These are phyloP conservation scores for Dryadomyces quercivorus DNA, from an alignment of 2,329 filamentous ascomycete species.

Conservation along the genomic window DNA sequence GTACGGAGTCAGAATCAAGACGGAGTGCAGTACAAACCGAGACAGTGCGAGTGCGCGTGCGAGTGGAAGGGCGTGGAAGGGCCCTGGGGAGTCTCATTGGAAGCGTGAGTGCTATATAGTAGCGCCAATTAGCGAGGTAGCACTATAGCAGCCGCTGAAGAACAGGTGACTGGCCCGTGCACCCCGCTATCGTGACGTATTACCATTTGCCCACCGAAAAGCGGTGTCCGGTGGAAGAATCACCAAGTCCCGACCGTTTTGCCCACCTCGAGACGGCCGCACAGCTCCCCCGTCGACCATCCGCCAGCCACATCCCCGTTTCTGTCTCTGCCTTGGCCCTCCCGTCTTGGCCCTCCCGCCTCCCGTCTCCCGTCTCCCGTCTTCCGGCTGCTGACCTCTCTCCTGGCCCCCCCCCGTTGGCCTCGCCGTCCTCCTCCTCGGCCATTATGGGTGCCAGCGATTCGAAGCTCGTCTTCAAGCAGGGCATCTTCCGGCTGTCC, in stretches of 20 bases:
- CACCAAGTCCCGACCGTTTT: not conserved
- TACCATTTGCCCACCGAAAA: not conserved
- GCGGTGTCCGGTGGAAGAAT: not conserved
- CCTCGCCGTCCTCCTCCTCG: not conserved
- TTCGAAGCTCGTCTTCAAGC: conserved; percentile 97
- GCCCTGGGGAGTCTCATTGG: too few species aligned
- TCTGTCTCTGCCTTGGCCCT: too few species aligned
- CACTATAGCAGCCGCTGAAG: not conserved
- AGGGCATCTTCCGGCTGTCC: conserved; percentile 93
- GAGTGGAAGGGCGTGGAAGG: too few species aligned
- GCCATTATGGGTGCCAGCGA: conserved; percentile 84
- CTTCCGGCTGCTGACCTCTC: not conserved
- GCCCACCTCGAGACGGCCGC: too few species aligned
- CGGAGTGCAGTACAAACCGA: not conserved
- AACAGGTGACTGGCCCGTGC: not conserved
- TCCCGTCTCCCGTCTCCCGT: not conserved
- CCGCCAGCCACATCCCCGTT: too few species aligned
- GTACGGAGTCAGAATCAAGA: too few species aligned
- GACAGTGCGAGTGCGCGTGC: not conserved
- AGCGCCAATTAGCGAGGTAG: too few species aligned
- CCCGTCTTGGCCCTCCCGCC: too few species aligned
- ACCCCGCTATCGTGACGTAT: not conserved
- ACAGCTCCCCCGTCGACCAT: not conserved
- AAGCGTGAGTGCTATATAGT: too few species aligned
- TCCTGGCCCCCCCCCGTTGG: not conserved